A percentile compares a stretch with the other conserved stretches of the same genome.
Evolutionary conservation across 1,284 basidiomycete species (phyloP).

Genomic region (Phenoliferia sp.): DNA sequence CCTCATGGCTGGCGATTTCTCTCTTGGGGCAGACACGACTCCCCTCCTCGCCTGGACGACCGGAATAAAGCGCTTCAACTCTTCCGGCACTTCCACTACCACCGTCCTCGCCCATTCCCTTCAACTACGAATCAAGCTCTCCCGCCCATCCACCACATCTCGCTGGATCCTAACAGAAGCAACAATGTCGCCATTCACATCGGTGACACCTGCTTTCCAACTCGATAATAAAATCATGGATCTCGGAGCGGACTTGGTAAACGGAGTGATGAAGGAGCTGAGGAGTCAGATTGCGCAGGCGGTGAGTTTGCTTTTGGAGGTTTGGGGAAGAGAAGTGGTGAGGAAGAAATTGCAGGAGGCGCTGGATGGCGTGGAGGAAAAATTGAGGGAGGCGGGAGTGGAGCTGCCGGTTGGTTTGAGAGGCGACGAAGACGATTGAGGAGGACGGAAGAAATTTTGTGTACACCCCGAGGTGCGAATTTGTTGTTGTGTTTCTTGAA

Average conservation of each 20-base stretch:
- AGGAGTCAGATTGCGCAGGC: slow-evolving; percentile 11
- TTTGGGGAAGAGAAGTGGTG: not conserved
- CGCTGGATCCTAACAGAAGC: not conserved
- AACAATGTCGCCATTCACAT: slow-evolving; percentile 4
- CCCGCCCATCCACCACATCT: not conserved
- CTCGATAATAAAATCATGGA: not conserved
- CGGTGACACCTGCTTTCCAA: not conserved
- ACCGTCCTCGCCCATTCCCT: not conserved
- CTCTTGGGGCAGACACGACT: slow-evolving; percentile 5
- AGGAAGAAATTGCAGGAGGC: not conserved
- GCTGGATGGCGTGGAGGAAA: slow-evolving; percentile 11
- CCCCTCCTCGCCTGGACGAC: slow-evolving; percentile 7
- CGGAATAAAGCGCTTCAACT: not conserved
- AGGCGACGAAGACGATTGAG: not conserved
- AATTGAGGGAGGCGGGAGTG: slow-evolving; percentile 11
- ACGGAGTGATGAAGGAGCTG: not conserved
- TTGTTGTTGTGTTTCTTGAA: too few relatives aligned
- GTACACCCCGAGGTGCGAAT: too few relatives aligned
- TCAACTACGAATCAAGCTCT: slow-evolving; percentile 4
- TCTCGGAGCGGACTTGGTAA: slow-evolving; percentile 4
- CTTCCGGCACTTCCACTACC: not conserved
- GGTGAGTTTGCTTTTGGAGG: not conserved
- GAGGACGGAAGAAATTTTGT: too few relatives aligned
- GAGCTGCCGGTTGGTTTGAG: slow-evolving; percentile 6
- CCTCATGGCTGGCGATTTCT: not conserved